Base-by-base conservation (phyloP, 352 stramenopile genomes). In the Globisporangium alternatum region DNA sequence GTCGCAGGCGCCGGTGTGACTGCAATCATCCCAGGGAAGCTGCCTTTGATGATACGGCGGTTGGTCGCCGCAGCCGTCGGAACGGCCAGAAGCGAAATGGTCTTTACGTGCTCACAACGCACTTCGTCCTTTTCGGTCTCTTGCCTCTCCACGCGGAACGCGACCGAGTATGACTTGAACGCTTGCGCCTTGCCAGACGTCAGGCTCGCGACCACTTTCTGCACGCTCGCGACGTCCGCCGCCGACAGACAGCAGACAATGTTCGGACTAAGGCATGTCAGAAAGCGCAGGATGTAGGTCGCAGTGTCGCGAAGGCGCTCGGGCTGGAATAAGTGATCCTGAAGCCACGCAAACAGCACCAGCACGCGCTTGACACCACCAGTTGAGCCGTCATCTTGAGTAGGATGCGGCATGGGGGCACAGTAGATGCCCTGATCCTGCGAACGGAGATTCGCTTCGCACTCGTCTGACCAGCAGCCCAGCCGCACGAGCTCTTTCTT, bases 201-300 rank as follows among this genome's bases (percentile, higher is more conserved):
- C 39, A 60, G 31, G 4, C 19, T n/a, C 13, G 56, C 28, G 3
- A 68, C 63, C 1, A 60, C 37, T 12, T 59, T 31, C n/a, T 54
- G 35, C 6, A 68, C 45, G 2, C n/a, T 35, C n/a, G 25, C 41
- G 10, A 64, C 17, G 55, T 68, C 63, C 21, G 37, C 37, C 1
- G 35, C 47, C 12, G 63, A 68, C 21, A 68, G 55, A 31, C 63
- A 68, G 41, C 63, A 68, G 25, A 68, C 63, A 47, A 64, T 25
- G 37, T 57, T 59, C 10, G 55, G 41, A 6, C 63, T 68, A 35
- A 68, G 37, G 10, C 44, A 63, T 21, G 63, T 69, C 66, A 65
- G 55, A 44, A 90, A 88, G 9, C 85, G 85, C 19, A 94, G 59
- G 41, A 90, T 72, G 21, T 90, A 92, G 45, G 85, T 88, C 19